A percentile compares a stretch with the other conserved stretches of the same genome.
These are phyloP conservation scores for Fusarium chuoi DNA, from an alignment of 2,329 filamentous ascomycete genomes.

Conservation along the genomic window DNA sequence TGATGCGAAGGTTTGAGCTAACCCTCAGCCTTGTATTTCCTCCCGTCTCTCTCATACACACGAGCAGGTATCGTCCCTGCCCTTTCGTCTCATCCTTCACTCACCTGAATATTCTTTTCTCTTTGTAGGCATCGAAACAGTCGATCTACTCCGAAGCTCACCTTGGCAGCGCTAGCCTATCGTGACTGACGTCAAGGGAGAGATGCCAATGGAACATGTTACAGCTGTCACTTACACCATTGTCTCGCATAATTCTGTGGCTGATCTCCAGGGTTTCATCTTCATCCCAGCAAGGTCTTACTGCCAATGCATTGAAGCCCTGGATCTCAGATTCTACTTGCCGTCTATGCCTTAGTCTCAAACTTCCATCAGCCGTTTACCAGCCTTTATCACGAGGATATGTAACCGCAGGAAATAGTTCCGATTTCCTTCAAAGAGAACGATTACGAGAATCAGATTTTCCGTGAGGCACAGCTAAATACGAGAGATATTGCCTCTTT, in stretches of 20 bases:
- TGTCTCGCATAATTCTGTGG: slow-evolving; percentile 34
- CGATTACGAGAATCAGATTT: neutral
- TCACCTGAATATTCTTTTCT: slow-evolving; percentile 13
- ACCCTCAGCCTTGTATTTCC: slow-evolving; percentile 5
- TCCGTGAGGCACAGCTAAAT: neutral
- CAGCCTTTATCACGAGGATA: neutral
- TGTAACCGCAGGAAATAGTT: neutral
- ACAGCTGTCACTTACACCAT: slow-evolving; percentile 20
- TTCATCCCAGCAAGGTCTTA: slow-evolving; percentile 32
- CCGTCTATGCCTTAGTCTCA: slow-evolving; percentile 9
- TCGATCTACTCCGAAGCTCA: slow-evolving; percentile 1
- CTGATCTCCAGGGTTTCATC: slow-evolving; percentile 35
- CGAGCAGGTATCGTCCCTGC: slow-evolving; percentile 20
- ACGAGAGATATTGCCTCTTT: slow-evolving; percentile 11
- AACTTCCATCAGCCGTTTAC: slow-evolving; percentile 5
- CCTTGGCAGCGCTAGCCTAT: slow-evolving; percentile 1
- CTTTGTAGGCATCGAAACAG: slow-evolving; percentile 21
- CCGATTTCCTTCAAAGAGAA: neutral
- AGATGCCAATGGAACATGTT: slow-evolving; percentile 6
- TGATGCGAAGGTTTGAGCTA: slow-evolving; percentile 1
- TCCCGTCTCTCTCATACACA: slow-evolving; percentile 27
- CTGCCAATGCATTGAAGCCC: slow-evolving; percentile 13
- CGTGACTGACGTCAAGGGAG: slow-evolving; percentile 10
- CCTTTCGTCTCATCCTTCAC: slow-evolving; percentile 35
- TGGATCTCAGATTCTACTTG: slow-evolving; percentile 30